Evolutionary conservation across 345 rosid genomes (phyloP).

Genomic region (Abelmoschus esculentus): DNA sequence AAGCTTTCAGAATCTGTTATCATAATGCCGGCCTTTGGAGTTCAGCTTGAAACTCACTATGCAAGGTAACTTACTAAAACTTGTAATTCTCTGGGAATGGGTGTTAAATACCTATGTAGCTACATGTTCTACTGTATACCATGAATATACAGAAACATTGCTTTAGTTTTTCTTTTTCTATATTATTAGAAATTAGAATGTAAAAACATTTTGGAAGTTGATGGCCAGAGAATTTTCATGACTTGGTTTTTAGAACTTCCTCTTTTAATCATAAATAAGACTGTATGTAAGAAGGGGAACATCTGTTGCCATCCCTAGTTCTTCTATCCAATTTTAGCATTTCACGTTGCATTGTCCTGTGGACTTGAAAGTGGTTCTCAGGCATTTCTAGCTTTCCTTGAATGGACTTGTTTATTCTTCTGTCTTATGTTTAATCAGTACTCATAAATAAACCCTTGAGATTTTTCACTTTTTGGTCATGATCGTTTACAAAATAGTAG

Average conservation of each 20-base stretch:
- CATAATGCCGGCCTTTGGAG: conserved; percentile 68
- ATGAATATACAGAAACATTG: neutral
- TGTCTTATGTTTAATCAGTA: neutral
- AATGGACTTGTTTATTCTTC: neutral
- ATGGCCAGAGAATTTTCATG: neutral
- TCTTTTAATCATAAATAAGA: neutral
- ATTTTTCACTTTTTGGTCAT: neutral
- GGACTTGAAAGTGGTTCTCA: neutral
- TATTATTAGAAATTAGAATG: neutral
- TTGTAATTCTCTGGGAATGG: neutral
- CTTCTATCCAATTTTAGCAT: neutral
- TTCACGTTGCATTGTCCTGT: neutral
- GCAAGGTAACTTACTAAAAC: conserved; percentile 35
- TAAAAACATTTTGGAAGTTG: neutral
- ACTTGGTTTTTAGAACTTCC: neutral
- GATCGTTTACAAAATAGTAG: neutral
- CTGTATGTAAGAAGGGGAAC: neutral
- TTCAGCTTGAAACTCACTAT: conserved; percentile 80
- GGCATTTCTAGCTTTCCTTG: neutral
- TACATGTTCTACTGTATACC: neutral
- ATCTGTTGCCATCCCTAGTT: neutral
- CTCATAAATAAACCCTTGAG: neutral
- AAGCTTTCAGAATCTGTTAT: conserved; percentile 62
- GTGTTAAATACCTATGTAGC: neutral
- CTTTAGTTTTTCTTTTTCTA: neutral